Conservation (phyloP, 2,329 filamentous ascomycete species). For the Ophiostoma ips region DNA sequence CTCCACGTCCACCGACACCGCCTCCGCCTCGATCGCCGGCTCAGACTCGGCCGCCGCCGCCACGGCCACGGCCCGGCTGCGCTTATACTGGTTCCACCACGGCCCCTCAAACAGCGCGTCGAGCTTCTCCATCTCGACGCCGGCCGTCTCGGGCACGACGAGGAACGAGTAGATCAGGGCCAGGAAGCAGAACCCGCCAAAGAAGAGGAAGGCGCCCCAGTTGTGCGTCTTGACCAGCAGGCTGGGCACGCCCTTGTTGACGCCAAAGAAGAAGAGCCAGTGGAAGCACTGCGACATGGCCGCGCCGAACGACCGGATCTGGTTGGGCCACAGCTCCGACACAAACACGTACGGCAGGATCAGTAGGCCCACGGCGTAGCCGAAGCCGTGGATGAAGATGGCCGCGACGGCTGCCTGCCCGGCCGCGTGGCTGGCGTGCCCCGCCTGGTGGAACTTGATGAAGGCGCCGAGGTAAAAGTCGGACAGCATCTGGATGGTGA, state of each 20-base stretch:
- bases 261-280: conserved; percentile 26
- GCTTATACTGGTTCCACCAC: conserved; percentile 15
- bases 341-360: conserved; percentile 31
- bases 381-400: conserved; percentile 31
- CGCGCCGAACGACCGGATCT: conserved; percentile 29
- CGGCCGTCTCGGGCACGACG: conserved; percentile 25
- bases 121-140: conserved; percentile 25
- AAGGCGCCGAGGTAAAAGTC: conserved; percentile 28
- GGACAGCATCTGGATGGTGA: conserved; percentile 25
- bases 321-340: conserved; percentile 31
- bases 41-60: background rate
- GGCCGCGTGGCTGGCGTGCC: conserved; percentile 14
- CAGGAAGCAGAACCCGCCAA: conserved; percentile 21
- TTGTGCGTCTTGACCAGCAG: conserved; percentile 20
- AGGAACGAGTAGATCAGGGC: conserved; percentile 23
- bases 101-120: conserved; percentile 23
- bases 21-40: background rate
- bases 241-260: conserved; percentile 19
- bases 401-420: conserved; percentile 27
- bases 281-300: conserved; percentile 24
- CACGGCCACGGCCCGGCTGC: background rate
- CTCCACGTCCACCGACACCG: background rate
- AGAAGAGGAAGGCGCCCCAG: conserved; percentile 16
- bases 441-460: conserved; percentile 21
- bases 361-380: conserved; percentile 24